Conservation (phyloP, 2,329 filamentous ascomycete genomes). For the Dactylellina cionopaga region DNA sequence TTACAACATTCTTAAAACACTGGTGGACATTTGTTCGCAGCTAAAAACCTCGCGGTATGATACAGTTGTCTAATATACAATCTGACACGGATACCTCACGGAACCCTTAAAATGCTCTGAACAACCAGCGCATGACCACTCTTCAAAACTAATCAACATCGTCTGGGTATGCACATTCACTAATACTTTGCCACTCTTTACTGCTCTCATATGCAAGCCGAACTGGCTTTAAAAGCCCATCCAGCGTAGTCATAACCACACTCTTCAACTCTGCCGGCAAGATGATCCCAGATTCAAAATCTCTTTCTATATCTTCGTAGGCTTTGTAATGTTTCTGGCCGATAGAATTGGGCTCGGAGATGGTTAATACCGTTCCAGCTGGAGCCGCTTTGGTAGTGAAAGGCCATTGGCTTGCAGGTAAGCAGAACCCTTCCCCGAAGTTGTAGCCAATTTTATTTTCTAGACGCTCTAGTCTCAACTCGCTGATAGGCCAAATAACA, state of each 20-base stretch:
- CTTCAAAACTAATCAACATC: slow-evolving; percentile 9
- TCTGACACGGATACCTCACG: not conserved
- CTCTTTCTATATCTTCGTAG: slow-evolving; percentile 16
- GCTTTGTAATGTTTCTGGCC: slow-evolving; percentile 3
- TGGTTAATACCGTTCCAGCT: slow-evolving; percentile 2
- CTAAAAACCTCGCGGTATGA: slow-evolving; percentile 8
- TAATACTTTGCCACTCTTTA: slow-evolving; percentile 18
- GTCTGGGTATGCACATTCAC: slow-evolving; percentile 13
- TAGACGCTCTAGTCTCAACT: slow-evolving; percentile 21
- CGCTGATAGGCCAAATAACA: slow-evolving; percentile 46
- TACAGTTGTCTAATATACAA: slow-evolving; percentile 1
- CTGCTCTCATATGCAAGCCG: not conserved
- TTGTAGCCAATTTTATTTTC: slow-evolving; percentile 18
- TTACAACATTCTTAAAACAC: too few relatives aligned
- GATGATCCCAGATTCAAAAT: slow-evolving; percentile 11
- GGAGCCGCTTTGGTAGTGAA: slow-evolving; percentile 5
- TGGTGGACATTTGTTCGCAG: too few relatives aligned
- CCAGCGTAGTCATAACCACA: slow-evolving; percentile 1
- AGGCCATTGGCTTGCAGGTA: not conserved
- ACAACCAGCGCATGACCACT: not conserved
- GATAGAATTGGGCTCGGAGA: not conserved
- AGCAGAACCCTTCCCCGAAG: not conserved
- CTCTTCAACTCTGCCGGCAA: slow-evolving; percentile 13
- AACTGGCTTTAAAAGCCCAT: slow-evolving; percentile 10
- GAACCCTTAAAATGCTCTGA: not conserved